Conservation (phyloP, 169 alveolate genomes). For the Cryptosporidium tyzzeri region DNA sequence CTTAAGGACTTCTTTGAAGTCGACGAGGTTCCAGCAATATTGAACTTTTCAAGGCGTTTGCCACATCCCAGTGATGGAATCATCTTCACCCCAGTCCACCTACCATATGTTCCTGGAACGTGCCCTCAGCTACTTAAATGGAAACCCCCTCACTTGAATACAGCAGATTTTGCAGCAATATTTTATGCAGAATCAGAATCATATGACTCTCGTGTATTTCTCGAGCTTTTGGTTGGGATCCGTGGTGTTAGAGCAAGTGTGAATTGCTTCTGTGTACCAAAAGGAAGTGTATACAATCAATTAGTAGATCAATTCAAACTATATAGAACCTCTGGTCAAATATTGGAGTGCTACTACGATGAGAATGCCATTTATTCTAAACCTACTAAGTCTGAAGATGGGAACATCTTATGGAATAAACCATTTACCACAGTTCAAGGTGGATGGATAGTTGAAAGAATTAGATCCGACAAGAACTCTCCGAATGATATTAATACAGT, state of each 20-base stretch:
- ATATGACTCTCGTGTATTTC: slow-evolving; percentile 49
- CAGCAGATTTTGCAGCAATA: slow-evolving; percentile 89
- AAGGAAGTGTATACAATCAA: slow-evolving; percentile 86
- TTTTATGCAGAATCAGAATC: slow-evolving; percentile 51
- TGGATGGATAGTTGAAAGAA: slow-evolving; percentile 92
- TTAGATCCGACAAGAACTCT: slow-evolving; percentile 86
- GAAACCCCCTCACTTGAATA: slow-evolving; percentile 95
- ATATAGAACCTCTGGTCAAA: slow-evolving; percentile 77
- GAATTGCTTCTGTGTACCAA: slow-evolving; percentile 84
- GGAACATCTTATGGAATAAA: slow-evolving; percentile 44
- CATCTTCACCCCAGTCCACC: slow-evolving; percentile 92
- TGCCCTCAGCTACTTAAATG: slow-evolving; percentile 92
- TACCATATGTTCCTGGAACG: slow-evolving; percentile 95
- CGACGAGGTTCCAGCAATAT: slow-evolving; percentile 84
- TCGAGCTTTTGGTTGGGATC: slow-evolving; percentile 60
- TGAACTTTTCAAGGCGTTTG: slow-evolving; percentile 86
- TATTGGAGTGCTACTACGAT: slow-evolving; percentile 73
- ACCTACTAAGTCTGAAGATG: slow-evolving; percentile 52
- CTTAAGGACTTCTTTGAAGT: slow-evolving; percentile 92
- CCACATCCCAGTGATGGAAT: slow-evolving; percentile 96
- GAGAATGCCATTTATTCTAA: slow-evolving; percentile 31
- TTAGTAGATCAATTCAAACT: slow-evolving; percentile 82
- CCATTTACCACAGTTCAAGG: slow-evolving; percentile 82
- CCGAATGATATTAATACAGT: slow-evolving; percentile 86
- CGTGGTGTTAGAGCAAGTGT: slow-evolving; percentile 76